Evolutionary conservation across 2,329 filamentous ascomycete species (phyloP), one percentile per base, ranked within the genome.

Genomic region (Aspergillus persii): DNA sequence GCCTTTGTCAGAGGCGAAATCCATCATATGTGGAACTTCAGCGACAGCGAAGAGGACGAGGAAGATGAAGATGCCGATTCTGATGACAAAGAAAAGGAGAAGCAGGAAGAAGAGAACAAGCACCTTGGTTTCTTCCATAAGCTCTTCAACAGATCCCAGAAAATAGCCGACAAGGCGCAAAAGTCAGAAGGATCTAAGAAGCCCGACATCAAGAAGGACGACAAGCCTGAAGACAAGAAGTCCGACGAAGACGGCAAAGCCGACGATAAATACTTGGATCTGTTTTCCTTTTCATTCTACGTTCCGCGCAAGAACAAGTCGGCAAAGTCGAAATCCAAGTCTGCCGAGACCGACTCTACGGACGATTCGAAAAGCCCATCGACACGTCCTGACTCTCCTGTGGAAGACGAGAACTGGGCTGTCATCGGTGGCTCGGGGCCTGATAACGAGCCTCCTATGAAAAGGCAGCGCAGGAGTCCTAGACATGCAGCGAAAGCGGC

Each of bases 11-110:
- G 87, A 9, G 89, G 92, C 2, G 92, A 98, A 69, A 63, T 94
- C 2, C 80, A 79, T 53, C 76, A 87, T 47, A 89, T 98, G 85
- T 96, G 90, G 89, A 80, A 80, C 2, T 98, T 93, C 70, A 92
- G 87, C 0, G 94, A 98, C 72, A 79, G 77, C 0, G 75, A 79
- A 48, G 78, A 79, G 18, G 80, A 77, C 30, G 71, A 72, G 39
- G 71, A 72, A 23, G 69, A 72, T 2, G 68, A 69, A 26, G 56
- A 62, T 27, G 7, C 15, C 9, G 12, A 50, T 12, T 41, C 36
- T 41, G 46, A 11, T 4, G 60, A 66, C 9, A 54, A 61, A 2
- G 49, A 60, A 12, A 36, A 66, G 47, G 56, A 64, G 36, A 56
- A 56, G 8, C 80, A 80, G 11, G 83, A 82, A 61, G 74, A 80